Conservation (phyloP, 306 rosid species). For the Lagenaria siceraria region DNA sequence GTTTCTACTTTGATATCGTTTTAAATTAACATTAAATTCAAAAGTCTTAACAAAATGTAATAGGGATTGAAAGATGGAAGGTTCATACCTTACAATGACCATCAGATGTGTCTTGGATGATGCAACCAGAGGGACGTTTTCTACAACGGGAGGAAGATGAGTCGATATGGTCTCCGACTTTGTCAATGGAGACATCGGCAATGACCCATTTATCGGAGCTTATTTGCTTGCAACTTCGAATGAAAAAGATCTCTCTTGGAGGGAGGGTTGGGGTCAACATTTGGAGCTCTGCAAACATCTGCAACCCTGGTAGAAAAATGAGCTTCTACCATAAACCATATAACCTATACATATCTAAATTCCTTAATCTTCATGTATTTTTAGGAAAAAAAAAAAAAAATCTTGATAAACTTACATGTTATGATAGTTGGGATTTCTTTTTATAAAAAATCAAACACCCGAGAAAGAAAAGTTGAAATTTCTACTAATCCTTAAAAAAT, state of each 20-base stretch:
- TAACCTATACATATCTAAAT: too few relatives aligned
- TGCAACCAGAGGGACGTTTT: conserved; percentile 97
- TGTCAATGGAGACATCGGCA: conserved; percentile 73
- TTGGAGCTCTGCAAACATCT: conserved; percentile 94
- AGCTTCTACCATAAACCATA: background rate
- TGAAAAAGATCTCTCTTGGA: conserved; percentile 77
- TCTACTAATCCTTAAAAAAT: too few relatives aligned
- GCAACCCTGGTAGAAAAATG: conserved; percentile 5
- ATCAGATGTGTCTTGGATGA: conserved; percentile 70
- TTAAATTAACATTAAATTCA: too few relatives aligned
- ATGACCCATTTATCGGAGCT: conserved; percentile 71
- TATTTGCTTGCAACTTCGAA: conserved; percentile 64
- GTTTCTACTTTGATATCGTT: too few relatives aligned
- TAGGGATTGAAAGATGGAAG: background rate
- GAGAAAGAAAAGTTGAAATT: too few relatives aligned
- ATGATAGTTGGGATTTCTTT: too few relatives aligned
- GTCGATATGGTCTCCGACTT: conserved; percentile 61
- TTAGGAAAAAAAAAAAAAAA: too few relatives aligned
- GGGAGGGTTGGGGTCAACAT: conserved; percentile 83
- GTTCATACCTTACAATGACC: conserved; percentile 77
- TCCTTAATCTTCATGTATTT: too few relatives aligned
- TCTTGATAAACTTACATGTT: too few relatives aligned
- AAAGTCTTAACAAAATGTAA: too few relatives aligned
- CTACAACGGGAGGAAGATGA: conserved; percentile 63
- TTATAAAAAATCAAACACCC: too few relatives aligned